Evolutionary conservation across 129 eudicot genomes (phyloP), one percentile per base, ranked within the genome.

Genomic region (Flaveria sonorensis): DNA sequence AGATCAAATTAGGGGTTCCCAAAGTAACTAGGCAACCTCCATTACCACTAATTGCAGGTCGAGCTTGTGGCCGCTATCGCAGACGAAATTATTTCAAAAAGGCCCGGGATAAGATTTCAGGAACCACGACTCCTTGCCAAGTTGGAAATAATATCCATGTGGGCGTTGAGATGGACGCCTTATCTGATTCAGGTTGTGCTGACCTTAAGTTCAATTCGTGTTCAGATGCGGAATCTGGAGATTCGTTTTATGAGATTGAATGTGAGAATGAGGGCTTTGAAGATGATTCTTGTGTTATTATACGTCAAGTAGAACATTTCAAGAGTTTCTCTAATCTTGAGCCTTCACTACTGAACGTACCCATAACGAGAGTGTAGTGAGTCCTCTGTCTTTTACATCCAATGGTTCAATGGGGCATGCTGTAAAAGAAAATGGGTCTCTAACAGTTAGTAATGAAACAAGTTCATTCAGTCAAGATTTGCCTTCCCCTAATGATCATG

Each of bases 1-100:
- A 85, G 13, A 72, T 66, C 23, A 85, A 81, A 39, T 71, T 81
- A 36, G 91, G 90, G 55, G 84, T 87, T 73, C 75, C 88, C 18
- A 87, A 71, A 80, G 89, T 88, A 15, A 83, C 82, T 64, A 86
- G 79, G 46, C 87, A 86, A 68, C 92, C 92, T 68, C 97, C 99
- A 21, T 43, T 91, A 77, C 91, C 97, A 50, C 92, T 81, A 24
- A 73, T 70, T 6, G 77, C 86, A 3, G 83, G 85, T 12, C 90
- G 84, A 20, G 78, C 84, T 60, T 83, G 89, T 30, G 83, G 86
- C 68, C 86, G 89, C 66, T 87, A 84, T 56, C 88, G 89, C 39
- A 86, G 86, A 6, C 83, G 87, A 67, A 87, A 91, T 76, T 78
- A 80, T 82, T 80, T 94, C 28, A 87, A 80, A 73, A 89, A 82